Evolutionary conservation across 345 rosid species (phyloP), one percentile per base, ranked within the genome.

Genomic region (Arabis alpina): DNA sequence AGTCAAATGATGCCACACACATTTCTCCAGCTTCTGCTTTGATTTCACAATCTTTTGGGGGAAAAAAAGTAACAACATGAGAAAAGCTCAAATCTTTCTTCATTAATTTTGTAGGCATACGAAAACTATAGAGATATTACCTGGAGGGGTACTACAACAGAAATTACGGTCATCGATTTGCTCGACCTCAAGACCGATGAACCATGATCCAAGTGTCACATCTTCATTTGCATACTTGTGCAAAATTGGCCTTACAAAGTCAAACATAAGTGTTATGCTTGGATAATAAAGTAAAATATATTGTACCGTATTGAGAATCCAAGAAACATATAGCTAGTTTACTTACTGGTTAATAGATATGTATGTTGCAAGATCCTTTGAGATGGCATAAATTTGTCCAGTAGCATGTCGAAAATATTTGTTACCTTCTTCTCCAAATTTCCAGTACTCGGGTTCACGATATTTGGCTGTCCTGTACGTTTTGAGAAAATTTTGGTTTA

Each of bases 201-300:
- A 87, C 99, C 99, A 91, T n/a, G 99, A 62, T 42, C 99, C 99
- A 10, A 94, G 93, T 2, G 98, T 81, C 75, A 89, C 98, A 56
- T 94, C 98, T 83, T 91, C 99, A 76, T 94, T 94, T 51, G 99
- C 99, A 82, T 65, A 94, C 82, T 82, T 91, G 52, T 94, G 98
- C 79, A 94, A 74, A 79, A 94, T 82, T 23, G 85, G 88, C 87
- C 97, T 91, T 19, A 81, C 78, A 55, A 60, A 59, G 30, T 66
- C 9, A 52, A 52, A 52, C 16, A 43, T 52, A 59, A 42, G 7
- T 19, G 37, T 54, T 71, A 52, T 37, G 27, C n/a, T 64, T 56
- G 8, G 23, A 34, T 16, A 56, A 40, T 47, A 28, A 12, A 5
- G 61, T 32, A 42, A 61, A 62, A 36, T 10, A 30, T 37, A 24